Percentiles rank a stretch among this genome's conserved stretches.
Conservation (phyloP, 257 asterid species). For the Solanum pennellii region DNA sequence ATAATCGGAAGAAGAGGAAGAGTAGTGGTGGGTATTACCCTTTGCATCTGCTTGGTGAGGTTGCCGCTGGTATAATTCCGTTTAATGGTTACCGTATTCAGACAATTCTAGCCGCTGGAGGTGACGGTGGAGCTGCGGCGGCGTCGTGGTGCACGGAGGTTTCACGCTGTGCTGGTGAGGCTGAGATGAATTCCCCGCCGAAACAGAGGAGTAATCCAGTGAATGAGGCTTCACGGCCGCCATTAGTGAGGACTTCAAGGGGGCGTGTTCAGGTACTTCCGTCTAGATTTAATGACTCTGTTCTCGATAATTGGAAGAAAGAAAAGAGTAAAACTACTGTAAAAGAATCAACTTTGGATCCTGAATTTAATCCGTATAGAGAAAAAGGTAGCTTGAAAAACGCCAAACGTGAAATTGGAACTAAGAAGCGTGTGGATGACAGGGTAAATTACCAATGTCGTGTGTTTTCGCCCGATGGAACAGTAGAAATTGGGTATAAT, state of each 20-base stretch:
- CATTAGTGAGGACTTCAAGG: slow-evolving; percentile 85
- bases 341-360: slow-evolving; percentile 46
- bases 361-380: slow-evolving; percentile 47
- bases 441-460: slow-evolving; percentile 18
- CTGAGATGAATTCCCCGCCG: slow-evolving; percentile 17
- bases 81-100: slow-evolving; percentile 38
- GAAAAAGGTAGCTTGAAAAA: slow-evolving; percentile 29
- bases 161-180: slow-evolving; percentile 4
- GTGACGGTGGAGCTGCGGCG: slow-evolving; percentile 12
- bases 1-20: slow-evolving; percentile 66
- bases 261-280: slow-evolving; percentile 97
- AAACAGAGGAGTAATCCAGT: slow-evolving; percentile 5
- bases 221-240: slow-evolving; percentile 56
- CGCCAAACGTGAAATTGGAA: slow-evolving; percentile 21
- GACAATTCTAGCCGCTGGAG: slow-evolving; percentile 22
- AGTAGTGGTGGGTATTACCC: slow-evolving; percentile 40
- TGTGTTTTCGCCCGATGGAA: slow-evolving; percentile 56
- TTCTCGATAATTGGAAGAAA: slow-evolving; percentile 91
- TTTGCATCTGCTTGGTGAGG: slow-evolving; percentile 60
- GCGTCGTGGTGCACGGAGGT: slow-evolving; percentile 20
- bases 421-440: slow-evolving; percentile 15
- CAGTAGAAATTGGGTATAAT: slow-evolving; percentile 38
- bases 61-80: slow-evolving; percentile 60
- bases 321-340: slow-evolving; percentile 42
- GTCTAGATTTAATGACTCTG: slow-evolving; percentile 82